Evolutionary conservation across 139 green algal species (phyloP).

Genomic region (Tetradesmus lagerheimii): DNA sequence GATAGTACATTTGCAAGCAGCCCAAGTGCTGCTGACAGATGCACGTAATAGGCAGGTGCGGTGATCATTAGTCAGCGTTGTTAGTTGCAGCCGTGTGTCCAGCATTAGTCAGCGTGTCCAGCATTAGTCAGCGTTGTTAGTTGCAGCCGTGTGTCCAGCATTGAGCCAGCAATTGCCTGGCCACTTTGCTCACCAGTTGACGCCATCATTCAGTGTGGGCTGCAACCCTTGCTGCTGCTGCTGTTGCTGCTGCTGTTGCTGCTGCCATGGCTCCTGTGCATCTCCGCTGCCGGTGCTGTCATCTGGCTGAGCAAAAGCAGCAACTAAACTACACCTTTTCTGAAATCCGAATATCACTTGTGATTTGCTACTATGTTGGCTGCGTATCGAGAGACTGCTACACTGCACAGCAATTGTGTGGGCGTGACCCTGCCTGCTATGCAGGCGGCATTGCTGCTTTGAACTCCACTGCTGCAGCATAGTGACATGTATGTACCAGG

Average conservation of each 20-base stretch:
- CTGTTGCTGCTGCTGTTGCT: background rate
- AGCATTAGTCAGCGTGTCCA: too few relatives aligned
- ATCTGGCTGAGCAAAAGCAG: background rate
- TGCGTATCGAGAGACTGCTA: background rate
- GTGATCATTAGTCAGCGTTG: too few relatives aligned
- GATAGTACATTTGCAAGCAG: too few relatives aligned
- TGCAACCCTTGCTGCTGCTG: background rate
- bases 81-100: background rate
- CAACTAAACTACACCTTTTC: too few relatives aligned
- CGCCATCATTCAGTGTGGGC: conserved; percentile 18
- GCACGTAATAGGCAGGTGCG: too few relatives aligned
- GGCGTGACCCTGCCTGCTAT: background rate
- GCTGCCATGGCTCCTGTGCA: conserved; percentile 2
- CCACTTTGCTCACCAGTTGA: conserved; percentile 1
- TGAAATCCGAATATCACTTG: background rate
- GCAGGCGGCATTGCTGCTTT: background rate
- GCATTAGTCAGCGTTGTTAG: background rate
- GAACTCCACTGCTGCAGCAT: background rate
- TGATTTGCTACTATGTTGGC: background rate
- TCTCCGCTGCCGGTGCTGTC: background rate
- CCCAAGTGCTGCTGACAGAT: too few relatives aligned
- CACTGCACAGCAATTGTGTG: background rate
- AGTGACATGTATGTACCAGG: too few relatives aligned
- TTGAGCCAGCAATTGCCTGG: background rate
- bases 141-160: background rate